Evolutionary conservation across 129 eudicot species (phyloP), one percentile per base, ranked within the genome.

Genomic region (Chrysanthemum makinoi): DNA sequence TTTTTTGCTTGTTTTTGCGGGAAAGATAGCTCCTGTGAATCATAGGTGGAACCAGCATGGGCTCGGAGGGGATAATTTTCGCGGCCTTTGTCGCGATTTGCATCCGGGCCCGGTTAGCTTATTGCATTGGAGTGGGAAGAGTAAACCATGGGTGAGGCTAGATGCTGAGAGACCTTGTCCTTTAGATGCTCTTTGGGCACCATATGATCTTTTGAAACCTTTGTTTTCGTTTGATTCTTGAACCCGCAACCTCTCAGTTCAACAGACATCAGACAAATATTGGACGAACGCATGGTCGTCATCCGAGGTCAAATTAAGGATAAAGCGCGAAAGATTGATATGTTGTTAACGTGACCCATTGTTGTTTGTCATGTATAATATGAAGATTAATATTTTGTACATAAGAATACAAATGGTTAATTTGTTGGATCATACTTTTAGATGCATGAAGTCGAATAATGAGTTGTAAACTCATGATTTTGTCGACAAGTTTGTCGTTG

Each of bases 31-130:
- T 59, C 82, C 90, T 2, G 79, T 82, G 61, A 70, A 82, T 10
- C 90, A 85, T 51, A 67, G 87, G 77, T 85, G 90, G 90, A 85
- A 85, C 79, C 90, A 85, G 66, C 90, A 85, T 62, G 90, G 90
- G 22, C 73, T 85, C 4, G 90, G 90, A 2, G 90, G 90, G 10
- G 90, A 85, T 55, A 85, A 85, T 65, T 81, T 69, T 79, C 75
- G 81, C 3, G 90, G 90, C 28, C 70, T 80, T 47, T 85, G 90
- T 66, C 24, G 90, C 56, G 80, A 78, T 76, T 50, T 85, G 19
- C 90, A 85, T 56, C 90, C 90, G 16, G 90, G 90, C 5, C 90
- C 90, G 64, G 90, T 85, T 57, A 85, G 89, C 71, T 79, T 85
- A 35, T 71, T 85, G 79, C 83, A 79, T 79, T 79, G 83, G 83